Conservation (phyloP, 768 basidiomycete species). For the Termitomyces sp. region DNA sequence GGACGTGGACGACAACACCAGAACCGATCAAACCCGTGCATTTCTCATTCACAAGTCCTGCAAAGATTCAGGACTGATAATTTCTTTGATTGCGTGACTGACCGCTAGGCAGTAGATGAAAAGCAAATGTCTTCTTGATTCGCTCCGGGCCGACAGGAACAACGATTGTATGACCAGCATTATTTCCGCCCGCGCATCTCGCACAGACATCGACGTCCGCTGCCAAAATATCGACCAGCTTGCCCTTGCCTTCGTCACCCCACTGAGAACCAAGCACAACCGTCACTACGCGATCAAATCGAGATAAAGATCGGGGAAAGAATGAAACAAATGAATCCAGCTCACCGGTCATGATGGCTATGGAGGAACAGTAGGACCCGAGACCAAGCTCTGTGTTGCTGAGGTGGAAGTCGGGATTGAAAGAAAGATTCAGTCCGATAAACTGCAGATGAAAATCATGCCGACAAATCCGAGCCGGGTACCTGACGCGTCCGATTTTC, state of each 20-base stretch:
- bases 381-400: not conserved
- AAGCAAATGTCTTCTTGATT: slow-evolving; percentile 82
- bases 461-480: slow-evolving; percentile 6
- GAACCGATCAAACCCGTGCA: slow-evolving; percentile 87
- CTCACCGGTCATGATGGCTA: slow-evolving; percentile 6
- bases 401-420: slow-evolving; percentile 1
- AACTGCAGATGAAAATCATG: not conserved
- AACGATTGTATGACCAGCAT: slow-evolving; percentile 98
- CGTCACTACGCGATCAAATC: slow-evolving; percentile 31
- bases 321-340: too few relatives aligned
- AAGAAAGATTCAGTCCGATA: not conserved
- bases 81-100: slow-evolving; percentile 2
- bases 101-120: slow-evolving; percentile 95
- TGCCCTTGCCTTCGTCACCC: slow-evolving; percentile 94
- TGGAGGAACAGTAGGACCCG: not conserved
- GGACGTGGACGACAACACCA: slow-evolving; percentile 95
- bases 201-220: slow-evolving; percentile 90
- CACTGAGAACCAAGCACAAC: slow-evolving; percentile 87
- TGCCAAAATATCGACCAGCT: slow-evolving; percentile 94
- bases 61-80: not conserved
- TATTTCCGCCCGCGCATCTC: slow-evolving; percentile 96
- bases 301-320: not conserved
- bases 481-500: not conserved
- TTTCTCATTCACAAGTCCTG: slow-evolving; percentile 80
- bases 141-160: slow-evolving; percentile 65